Evolutionary conservation across 1,284 basidiomycete species (phyloP).

Genomic region (Apiotrichum sp.): DNA sequence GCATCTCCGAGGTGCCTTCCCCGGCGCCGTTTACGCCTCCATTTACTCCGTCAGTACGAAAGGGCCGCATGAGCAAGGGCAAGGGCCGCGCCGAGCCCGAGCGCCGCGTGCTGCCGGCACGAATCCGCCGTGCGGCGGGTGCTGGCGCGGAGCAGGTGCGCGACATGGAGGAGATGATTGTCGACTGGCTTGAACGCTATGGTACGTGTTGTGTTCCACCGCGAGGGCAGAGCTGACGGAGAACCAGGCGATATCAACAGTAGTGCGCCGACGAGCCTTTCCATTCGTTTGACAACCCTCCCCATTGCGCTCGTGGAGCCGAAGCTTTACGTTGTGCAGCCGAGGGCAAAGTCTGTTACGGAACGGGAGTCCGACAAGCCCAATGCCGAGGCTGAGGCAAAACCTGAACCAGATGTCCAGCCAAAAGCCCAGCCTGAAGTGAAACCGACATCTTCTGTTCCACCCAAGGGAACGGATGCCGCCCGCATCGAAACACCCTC

Average conservation of each 20-base stretch:
- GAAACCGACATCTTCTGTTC: neutral
- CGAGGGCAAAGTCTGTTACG: neutral
- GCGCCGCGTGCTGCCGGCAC: slow-evolving; percentile 70
- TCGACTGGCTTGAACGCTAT: slow-evolving; percentile 70
- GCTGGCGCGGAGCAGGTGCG: slow-evolving; percentile 52
- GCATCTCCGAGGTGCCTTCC: neutral
- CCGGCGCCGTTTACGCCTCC: neutral
- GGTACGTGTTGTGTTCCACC: slow-evolving; percentile 52
- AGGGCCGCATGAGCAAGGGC: neutral
- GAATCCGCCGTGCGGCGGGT: slow-evolving; percentile 68
- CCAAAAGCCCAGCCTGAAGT: too few species aligned
- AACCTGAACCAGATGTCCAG: neutral
- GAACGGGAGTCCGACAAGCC: slow-evolving; percentile 2
- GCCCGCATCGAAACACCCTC: slow-evolving; percentile 37
- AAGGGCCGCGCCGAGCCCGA: slow-evolving; percentile 39
- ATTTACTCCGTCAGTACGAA: neutral
- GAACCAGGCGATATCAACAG: slow-evolving; percentile 61
- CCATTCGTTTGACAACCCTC: slow-evolving; percentile 62
- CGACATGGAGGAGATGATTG: slow-evolving; percentile 73
- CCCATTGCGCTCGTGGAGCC: slow-evolving; percentile 24
- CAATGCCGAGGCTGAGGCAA: slow-evolving; percentile 18
- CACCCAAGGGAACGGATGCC: neutral
- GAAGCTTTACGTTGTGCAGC: slow-evolving; percentile 8
- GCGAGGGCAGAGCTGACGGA: too few species aligned
- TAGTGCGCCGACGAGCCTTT: slow-evolving; percentile 59